Percentiles rank a stretch among this genome's conserved stretches.
These are phyloP conservation scores for Fraxinus angustifolia DNA, from an alignment of 305 asterid genomes.

Conservation along the genomic window DNA sequence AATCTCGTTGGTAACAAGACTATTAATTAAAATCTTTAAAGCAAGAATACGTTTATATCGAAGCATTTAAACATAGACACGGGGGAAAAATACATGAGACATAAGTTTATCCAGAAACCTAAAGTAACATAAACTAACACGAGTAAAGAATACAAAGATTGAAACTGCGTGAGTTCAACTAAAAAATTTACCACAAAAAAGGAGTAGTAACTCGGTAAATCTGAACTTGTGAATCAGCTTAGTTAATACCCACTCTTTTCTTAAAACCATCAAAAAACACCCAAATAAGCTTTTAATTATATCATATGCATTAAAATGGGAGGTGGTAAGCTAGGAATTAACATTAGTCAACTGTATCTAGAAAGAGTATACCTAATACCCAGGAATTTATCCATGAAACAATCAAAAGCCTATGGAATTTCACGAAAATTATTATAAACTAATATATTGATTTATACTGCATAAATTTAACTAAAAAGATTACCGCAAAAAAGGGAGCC, in stretches of 20 bases:
- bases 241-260: constrained; percentile 9
- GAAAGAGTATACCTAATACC: neutral
- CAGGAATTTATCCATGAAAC: neutral
- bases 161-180: neutral
- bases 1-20: too few species aligned
- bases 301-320: neutral
- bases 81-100: neutral
- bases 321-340: neutral
- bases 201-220: constrained; percentile 22
- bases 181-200: constrained; percentile 14
- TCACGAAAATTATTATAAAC: neutral
- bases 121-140: neutral
- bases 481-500: constrained; percentile 19
- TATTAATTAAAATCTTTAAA: too few species aligned
- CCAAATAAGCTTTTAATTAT: constrained; percentile 10
- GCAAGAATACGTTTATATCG: neutral
- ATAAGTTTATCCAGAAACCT: neutral
- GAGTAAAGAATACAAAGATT: neutral
- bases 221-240: constrained; percentile 29
- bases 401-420: neutral
- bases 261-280: neutral
- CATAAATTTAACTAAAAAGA: neutral
- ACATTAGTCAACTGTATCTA: neutral
- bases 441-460: neutral
- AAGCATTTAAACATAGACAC: neutral